phyloP scores from a whole-genome alignment of 768 basidiomycete species.

The Dioszegia hungarica region DNA sequence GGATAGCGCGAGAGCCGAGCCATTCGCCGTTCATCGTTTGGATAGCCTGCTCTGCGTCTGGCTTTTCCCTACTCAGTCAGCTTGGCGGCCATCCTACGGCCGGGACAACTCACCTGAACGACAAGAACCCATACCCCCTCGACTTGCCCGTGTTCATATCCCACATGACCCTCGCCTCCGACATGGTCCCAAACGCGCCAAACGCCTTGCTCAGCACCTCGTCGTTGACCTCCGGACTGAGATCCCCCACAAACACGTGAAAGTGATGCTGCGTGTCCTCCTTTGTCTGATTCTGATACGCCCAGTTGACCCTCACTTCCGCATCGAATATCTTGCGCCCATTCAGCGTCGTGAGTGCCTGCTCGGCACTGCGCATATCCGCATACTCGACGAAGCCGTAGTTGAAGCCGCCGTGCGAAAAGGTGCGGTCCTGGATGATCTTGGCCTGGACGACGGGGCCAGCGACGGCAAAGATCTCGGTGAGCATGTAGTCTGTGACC shows the following conservation, averaged over 20 bases:
- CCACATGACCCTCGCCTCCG: conserved; percentile 99
- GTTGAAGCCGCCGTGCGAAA: conserved; percentile 98
- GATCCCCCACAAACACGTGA: conserved; percentile 99
- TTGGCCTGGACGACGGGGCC: conserved; percentile 98
- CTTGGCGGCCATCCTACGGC: background rate
- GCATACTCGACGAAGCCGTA: conserved; percentile 99
- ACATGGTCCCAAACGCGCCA: conserved; percentile 90
- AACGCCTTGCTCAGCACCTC: conserved; percentile 95
- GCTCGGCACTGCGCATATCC: conserved; percentile 97
- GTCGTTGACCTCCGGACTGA: conserved; percentile 97
- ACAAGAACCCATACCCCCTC: conserved; percentile 95
- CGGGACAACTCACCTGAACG: conserved; percentile 58
- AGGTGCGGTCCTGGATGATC: conserved; percentile 99
- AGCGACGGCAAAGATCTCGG: conserved; percentile 58
- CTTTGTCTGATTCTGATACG: conserved; percentile 96
- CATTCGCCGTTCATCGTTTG: conserved; percentile 99
- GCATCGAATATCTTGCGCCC: conserved; percentile 99
- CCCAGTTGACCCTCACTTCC: conserved; percentile 99
- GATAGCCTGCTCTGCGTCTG: conserved; percentile 98
- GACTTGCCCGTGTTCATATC: conserved; percentile 99
- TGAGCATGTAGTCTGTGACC: conserved; percentile 98
- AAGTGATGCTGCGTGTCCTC: conserved; percentile 97
- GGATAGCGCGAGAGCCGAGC: conserved; percentile 94
- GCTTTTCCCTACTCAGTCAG: conserved; percentile 65
- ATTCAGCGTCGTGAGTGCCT: conserved; percentile 95